Evolutionary conservation across 2,329 filamentous ascomycete genomes (phyloP).

Genomic region (Zasmidium cellare): DNA sequence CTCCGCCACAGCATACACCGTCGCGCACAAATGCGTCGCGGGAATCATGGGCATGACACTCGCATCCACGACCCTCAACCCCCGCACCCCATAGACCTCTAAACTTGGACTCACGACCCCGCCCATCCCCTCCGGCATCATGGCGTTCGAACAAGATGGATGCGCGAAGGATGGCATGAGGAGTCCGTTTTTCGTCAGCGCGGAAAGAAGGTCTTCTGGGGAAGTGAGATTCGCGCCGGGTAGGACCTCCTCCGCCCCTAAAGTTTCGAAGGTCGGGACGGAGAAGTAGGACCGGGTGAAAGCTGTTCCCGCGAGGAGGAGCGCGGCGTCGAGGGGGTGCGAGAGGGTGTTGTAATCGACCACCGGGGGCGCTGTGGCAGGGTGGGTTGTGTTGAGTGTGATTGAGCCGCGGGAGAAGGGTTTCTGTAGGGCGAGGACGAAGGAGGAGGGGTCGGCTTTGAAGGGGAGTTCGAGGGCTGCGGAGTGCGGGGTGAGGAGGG

Average conservation of each 20-base stretch:
- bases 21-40: constrained; percentile 26
- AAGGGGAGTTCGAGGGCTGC: constrained; percentile 23
- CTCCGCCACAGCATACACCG: constrained; percentile 37
- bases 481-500: constrained; percentile 6
- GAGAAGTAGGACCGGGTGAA: constrained; percentile 38
- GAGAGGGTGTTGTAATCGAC: constrained; percentile 37
- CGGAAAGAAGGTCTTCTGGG: constrained; percentile 23
- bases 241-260: constrained; percentile 34
- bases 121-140: constrained; percentile 25
- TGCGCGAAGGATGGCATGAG: constrained; percentile 31
- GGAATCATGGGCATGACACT: too few species aligned
- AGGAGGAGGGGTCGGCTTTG: constrained; percentile 10
- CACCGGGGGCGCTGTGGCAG: constrained; percentile 31
- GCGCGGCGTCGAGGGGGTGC: constrained; percentile 39
- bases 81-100: constrained; percentile 29
- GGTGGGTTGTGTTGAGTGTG: constrained; percentile 33
- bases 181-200: constrained; percentile 7
- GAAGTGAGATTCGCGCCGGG: constrained; percentile 26
- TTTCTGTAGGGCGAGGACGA: constrained; percentile 33
- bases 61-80: too few species aligned
- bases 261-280: constrained; percentile 31
- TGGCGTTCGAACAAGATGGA: constrained; percentile 8
- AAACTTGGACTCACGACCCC: constrained; percentile 30
- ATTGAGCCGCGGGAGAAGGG: constrained; percentile 41
- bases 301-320: constrained; percentile 37